Base-by-base conservation (phyloP, 345 rosid species). In the Garcia nutans region DNA sequence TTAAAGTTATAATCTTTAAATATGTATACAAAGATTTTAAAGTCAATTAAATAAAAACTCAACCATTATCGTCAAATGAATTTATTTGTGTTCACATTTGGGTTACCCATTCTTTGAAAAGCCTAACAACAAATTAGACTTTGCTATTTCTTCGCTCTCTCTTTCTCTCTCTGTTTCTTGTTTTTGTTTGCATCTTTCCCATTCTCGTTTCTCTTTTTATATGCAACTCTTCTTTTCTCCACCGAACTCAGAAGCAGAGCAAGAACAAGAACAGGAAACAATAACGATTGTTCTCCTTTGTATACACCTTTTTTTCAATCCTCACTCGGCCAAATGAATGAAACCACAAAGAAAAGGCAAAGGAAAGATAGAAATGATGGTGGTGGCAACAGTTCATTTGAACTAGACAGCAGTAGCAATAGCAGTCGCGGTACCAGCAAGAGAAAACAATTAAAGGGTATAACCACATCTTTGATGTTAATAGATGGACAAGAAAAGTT, bases 401-500 rank as follows among this genome's bases (percentile, higher is more conserved):
- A 50, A 63, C 50, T 50, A 60, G 78, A 65, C 52, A 66, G 55
- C 63, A 59, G 6, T 33, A 49, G 67, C 31, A 11, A 47, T 47
- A 54, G 58, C 16, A 54, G 58, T 19, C 17, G 58, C 58, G 19
- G 16, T 54, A 24, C 4, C 41, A n/a, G 49, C 12, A 65, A 56
- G 54, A 81, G 31, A 70, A 80, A 73, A 49, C 69, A 69, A 49
- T 64, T 82, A 62, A 80, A 73, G 70, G 77, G 82, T 10, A 73
- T 77, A 24, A 66, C 82, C 61, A 82, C 84, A 6, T 79, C 85
- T 0, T 55, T 82, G 75, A 50, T 80, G 65, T 54, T 85, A 42
- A n/a, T 89, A 59, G 91, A 91, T 49, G 92, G 89, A 61, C 89
- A 90, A 71, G 97, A 88, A 45, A 87, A 83, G 79, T 79, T 77